Percentiles rank a stretch among this genome's conserved stretches.
Conservation (phyloP, 805 yeast genomes). For the Kregervanrija pseudodelftensis region DNA sequence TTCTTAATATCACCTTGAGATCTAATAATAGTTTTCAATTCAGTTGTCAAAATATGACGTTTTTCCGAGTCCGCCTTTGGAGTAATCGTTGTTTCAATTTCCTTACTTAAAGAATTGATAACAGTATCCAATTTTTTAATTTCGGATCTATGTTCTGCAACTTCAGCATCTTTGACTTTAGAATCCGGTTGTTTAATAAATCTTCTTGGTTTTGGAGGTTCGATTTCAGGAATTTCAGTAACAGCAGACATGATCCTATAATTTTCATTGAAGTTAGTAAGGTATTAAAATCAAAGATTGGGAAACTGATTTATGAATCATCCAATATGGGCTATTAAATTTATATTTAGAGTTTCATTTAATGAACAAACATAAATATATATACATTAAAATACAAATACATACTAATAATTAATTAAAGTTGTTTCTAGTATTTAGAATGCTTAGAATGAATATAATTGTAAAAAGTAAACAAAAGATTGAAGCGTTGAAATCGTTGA, state of each 20-base stretch:
- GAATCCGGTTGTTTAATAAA: conserved; percentile 73
- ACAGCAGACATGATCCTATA: conserved; percentile 3
- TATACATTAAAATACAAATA: too few species aligned
- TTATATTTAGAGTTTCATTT: too few species aligned
- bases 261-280: too few species aligned
- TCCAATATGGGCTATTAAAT: too few species aligned
- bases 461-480: too few species aligned
- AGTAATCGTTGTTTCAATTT: conserved; percentile 46
- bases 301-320: too few species aligned
- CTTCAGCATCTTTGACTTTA: conserved; percentile 50
- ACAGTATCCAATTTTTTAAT: conserved; percentile 55
- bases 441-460: too few species aligned
- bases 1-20: conserved; percentile 28
- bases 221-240: conserved; percentile 13
- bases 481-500: too few species aligned
- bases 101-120: conserved; percentile 44
- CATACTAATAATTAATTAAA: too few species aligned
- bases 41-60: conserved; percentile 40
- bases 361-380: too few species aligned
- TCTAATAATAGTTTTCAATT: conserved; percentile 38
- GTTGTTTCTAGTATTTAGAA: too few species aligned
- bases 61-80: conserved; percentile 46
- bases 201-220: conserved; percentile 31
- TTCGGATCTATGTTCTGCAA: conserved; percentile 49
- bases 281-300: too few species aligned